Conservation (phyloP, 257 asterid species). For the Solanum appendiculatum region DNA sequence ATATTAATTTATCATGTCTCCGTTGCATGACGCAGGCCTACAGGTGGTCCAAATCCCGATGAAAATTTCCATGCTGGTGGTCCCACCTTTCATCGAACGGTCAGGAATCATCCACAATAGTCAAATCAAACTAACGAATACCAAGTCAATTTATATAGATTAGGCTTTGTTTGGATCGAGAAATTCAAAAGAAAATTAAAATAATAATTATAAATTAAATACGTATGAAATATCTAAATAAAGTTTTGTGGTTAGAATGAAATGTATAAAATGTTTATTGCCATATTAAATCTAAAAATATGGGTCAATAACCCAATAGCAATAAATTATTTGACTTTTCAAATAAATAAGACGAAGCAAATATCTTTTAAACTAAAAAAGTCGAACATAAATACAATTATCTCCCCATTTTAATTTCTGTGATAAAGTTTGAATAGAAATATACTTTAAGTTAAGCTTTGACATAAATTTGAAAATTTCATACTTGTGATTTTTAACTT, state of each 20-base stretch:
- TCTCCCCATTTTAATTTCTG: too few relatives aligned
- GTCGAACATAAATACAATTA: too few relatives aligned
- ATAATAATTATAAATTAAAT: background rate
- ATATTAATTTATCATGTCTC: background rate
- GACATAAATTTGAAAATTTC: background rate
- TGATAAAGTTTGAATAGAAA: too few relatives aligned
- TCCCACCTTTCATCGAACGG: background rate
- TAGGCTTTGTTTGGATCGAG: background rate
- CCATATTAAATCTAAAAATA: too few relatives aligned
- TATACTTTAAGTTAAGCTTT: background rate
- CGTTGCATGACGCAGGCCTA: background rate
- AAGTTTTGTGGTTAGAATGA: background rate
- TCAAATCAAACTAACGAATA: background rate
- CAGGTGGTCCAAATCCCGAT: conserved; percentile 2
- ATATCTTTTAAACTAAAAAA: too few relatives aligned
- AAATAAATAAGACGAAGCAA: too few relatives aligned
- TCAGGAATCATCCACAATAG: background rate
- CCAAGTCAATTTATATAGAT: background rate
- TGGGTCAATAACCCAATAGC: too few relatives aligned
- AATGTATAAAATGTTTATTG: background rate
- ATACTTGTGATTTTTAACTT: too few relatives aligned
- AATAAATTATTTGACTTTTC: too few relatives aligned
- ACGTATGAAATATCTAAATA: background rate
- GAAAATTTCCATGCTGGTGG: background rate
- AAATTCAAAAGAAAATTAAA: background rate